Evolutionary conservation across 495 filamentous ascomycete genomes (phyloP), one percentile per base, ranked within the genome.

Genomic region (Hypoxylon trugodes): DNA sequence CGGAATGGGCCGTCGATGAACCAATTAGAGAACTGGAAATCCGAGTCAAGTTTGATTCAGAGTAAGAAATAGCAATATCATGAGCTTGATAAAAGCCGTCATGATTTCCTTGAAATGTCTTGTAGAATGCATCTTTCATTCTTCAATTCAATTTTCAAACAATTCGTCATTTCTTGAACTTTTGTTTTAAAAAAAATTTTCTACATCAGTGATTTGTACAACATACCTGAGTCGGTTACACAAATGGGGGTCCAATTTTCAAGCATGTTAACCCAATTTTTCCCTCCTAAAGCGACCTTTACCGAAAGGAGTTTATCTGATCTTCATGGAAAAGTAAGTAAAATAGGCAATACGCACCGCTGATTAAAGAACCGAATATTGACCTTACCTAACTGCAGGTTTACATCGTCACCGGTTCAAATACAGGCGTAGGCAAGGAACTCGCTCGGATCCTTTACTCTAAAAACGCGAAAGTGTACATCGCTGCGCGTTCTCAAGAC

Each of bases 351-450:
- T 9, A 4, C 6, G 3, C 22, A 40, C 0, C 15, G 26, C n/a
- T 30, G 1, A 26, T 28, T 30, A 26, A 46, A 10, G 5, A 30
- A 30, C n/a, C 10, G 13, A 22, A 15, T 9, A 3, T 15, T n/a
- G 24, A 25, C 12, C 37, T 56, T 0, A 58, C 10, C 21, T 5
- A 13, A n/a, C 16, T 18, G 5, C n/a, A 74, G 62, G 75, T 79
- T 25, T 76, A 72, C 65, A 71, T 86, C 33, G 76, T 86, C 5
- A 84, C 84, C 1, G 83, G 82, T 22, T 73, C 75, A 18, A 79
- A 76, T 33, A 56, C 76, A 3, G 80, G 81, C 12, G 60, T 82
- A 54, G 82, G 84, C 28, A 71, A 74, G 37, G 77, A 83, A 54
- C 68, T 83, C 2, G 73, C 76, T 12, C 69, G 59, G 26, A 75